phyloP scores from a whole-genome alignment of 2,329 filamentous ascomycete species.

The Metarhizium robertsii region DNA sequence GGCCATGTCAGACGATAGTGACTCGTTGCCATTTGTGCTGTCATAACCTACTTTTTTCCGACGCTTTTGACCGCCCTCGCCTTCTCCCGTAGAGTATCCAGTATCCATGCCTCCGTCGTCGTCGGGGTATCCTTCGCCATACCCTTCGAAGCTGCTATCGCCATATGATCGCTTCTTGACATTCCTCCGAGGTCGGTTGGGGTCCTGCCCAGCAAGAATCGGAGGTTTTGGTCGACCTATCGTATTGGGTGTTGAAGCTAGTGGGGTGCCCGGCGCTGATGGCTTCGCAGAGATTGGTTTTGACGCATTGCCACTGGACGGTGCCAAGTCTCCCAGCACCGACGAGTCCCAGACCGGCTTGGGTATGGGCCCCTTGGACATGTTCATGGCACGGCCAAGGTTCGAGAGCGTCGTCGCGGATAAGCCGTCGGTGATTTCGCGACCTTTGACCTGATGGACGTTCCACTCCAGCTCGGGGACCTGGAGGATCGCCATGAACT shows the following conservation, averaged over 20 bases:
- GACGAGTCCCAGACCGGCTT: slow-evolving; percentile 47
- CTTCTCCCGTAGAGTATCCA: slow-evolving; percentile 65
- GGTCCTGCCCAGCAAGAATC: slow-evolving; percentile 31
- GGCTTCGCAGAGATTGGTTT: slow-evolving; percentile 35
- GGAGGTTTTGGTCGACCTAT: slow-evolving; percentile 29
- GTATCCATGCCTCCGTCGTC: slow-evolving; percentile 50
- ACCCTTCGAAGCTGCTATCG: slow-evolving; percentile 66
- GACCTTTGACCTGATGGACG: slow-evolving; percentile 41
- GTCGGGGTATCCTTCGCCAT: slow-evolving; percentile 61
- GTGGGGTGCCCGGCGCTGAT: slow-evolving; percentile 44
- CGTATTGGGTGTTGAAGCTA: slow-evolving; percentile 23
- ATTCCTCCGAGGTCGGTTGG: slow-evolving; percentile 50
- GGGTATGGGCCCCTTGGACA: slow-evolving; percentile 48
- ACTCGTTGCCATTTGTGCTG: not conserved
- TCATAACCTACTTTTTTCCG: slow-evolving; percentile 49
- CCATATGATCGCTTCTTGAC: slow-evolving; percentile 69
- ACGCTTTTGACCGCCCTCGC: slow-evolving; percentile 56
- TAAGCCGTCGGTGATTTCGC: slow-evolving; percentile 46
- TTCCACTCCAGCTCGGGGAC: slow-evolving; percentile 49
- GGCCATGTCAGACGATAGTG: slow-evolving; percentile 14
- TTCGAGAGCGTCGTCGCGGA: slow-evolving; percentile 31
- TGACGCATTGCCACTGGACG: slow-evolving; percentile 27
- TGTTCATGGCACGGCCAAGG: slow-evolving; percentile 42
- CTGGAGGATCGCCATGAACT: slow-evolving; percentile 42
- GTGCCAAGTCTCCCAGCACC: slow-evolving; percentile 47